phyloP scores from a whole-genome alignment of 108 stramenopile genomes.

The Skeletonema marinoi region DNA sequence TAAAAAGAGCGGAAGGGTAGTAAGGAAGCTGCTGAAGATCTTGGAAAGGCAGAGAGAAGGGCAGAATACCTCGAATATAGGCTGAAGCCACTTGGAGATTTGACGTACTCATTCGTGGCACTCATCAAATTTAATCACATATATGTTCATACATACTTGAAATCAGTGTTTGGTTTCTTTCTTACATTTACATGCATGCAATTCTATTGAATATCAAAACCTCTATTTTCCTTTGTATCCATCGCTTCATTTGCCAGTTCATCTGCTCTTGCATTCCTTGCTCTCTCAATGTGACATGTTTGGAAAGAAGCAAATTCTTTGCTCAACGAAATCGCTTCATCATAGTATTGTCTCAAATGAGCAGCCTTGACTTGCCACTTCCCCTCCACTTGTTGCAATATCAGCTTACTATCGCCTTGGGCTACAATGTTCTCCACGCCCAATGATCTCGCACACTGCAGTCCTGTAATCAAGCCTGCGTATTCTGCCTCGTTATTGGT shows the following conservation, averaged over 20 bases:
- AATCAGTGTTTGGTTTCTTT: background rate
- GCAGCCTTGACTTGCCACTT: conserved; percentile 56
- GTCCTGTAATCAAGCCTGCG: conserved; percentile 58
- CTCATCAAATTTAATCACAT: background rate
- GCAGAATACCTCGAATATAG: background rate
- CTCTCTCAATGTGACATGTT: conserved; percentile 65
- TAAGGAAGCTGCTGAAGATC: conserved; percentile 8
- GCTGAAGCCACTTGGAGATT: background rate
- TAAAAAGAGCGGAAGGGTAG: conserved; percentile 6
- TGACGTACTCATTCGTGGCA: background rate
- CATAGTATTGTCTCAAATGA: conserved; percentile 44
- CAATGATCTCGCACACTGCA: conserved; percentile 64
- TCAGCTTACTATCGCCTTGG: conserved; percentile 76
- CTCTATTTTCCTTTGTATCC: conserved; percentile 52
- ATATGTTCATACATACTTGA: background rate
- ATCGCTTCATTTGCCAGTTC: conserved; percentile 84
- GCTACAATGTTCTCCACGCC: conserved; percentile 62
- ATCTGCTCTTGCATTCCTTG: conserved; percentile 78
- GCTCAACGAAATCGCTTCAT: conserved; percentile 36
- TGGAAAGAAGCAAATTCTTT: conserved; percentile 58
- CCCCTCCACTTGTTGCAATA: conserved; percentile 72
- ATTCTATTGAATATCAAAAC: conserved; percentile 37
- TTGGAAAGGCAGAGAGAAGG: background rate
- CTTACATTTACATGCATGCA: background rate
- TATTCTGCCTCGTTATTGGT: conserved; percentile 91